Conservation (phyloP, 179 eudicot species). For the Gypsophila paniculata region DNA sequence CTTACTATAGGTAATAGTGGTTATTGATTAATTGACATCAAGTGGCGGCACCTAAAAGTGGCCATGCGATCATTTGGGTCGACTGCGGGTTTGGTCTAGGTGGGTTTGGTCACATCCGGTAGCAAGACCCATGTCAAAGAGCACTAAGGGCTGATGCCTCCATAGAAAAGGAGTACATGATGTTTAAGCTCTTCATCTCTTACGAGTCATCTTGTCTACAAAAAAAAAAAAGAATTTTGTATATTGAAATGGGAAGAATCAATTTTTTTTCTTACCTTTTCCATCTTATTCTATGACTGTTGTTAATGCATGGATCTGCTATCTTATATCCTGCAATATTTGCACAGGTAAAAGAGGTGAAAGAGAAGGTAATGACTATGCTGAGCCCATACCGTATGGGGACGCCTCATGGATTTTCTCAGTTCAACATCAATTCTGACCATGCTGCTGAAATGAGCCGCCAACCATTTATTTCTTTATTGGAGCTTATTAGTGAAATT, state of each 20-base stretch:
- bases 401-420: constrained; percentile 55
- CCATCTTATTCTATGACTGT: constrained; percentile 2
- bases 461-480: constrained; percentile 76
- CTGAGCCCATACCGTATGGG: constrained; percentile 69
- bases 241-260: not conserved
- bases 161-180: not conserved
- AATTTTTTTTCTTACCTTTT: not conserved
- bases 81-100: no score
- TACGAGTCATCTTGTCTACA: not conserved
- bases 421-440: constrained; percentile 39
- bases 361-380: constrained; percentile 80
- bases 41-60: not conserved
- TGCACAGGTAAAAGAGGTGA: constrained; percentile 78
- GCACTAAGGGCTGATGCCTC: not conserved
- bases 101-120: not conserved
- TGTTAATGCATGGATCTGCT: not conserved
- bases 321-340: constrained; percentile 8
- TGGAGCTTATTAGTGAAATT: constrained; percentile 92
- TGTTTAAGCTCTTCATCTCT: constrained; percentile 9
- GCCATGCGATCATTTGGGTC: no score
- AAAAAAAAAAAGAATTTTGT: not conserved
- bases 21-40: not conserved
- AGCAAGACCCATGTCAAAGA: not conserved
- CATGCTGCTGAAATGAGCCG: constrained; percentile 41
- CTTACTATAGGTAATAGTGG: not conserved